Evolutionary conservation across 768 basidiomycete species (phyloP).

Genomic region (Neoboletus subvelutipes): DNA sequence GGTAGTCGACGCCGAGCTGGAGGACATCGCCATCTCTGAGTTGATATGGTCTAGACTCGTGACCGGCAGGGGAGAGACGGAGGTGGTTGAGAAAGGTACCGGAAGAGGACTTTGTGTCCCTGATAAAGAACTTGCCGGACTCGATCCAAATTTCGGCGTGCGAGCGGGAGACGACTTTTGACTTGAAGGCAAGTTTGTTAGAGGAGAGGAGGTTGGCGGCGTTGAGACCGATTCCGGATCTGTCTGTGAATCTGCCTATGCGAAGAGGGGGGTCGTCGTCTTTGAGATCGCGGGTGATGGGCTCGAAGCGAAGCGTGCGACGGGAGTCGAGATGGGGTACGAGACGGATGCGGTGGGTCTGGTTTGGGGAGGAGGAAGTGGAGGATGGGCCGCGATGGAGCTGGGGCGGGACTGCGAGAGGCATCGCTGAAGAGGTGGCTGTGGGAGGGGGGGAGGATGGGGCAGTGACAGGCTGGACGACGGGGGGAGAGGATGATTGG

Average conservation of each 20-base stretch:
- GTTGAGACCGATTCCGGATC: constrained; percentile 62
- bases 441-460: constrained; percentile 21
- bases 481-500: constrained; percentile 6
- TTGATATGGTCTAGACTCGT: constrained; percentile 72
- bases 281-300: constrained; percentile 82
- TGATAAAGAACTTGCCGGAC: constrained; percentile 72
- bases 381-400: constrained; percentile 22
- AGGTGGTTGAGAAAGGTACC: constrained; percentile 98
- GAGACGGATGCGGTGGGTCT: constrained; percentile 78
- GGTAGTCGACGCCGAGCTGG: constrained; percentile 96
- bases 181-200: constrained; percentile 91
- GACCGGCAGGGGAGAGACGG: constrained; percentile 78
- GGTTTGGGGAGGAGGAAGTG: constrained; percentile 18
- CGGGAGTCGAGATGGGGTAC: constrained; percentile 94
- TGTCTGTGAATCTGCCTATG: constrained; percentile 94
- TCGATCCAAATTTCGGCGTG: constrained; percentile 96
- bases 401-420: constrained; percentile 22
- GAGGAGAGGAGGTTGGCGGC: constrained; percentile 68
- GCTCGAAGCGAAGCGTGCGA: constrained; percentile 87
- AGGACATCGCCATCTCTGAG: constrained; percentile 93
- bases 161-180: constrained; percentile 90
- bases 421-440: constrained; percentile 11
- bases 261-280: constrained; percentile 70
- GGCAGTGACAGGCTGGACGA: constrained; percentile 1
- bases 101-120: constrained; percentile 84